Conservation (phyloP, 208 protist genomes). For the Acanthamoeba sp. region DNA sequence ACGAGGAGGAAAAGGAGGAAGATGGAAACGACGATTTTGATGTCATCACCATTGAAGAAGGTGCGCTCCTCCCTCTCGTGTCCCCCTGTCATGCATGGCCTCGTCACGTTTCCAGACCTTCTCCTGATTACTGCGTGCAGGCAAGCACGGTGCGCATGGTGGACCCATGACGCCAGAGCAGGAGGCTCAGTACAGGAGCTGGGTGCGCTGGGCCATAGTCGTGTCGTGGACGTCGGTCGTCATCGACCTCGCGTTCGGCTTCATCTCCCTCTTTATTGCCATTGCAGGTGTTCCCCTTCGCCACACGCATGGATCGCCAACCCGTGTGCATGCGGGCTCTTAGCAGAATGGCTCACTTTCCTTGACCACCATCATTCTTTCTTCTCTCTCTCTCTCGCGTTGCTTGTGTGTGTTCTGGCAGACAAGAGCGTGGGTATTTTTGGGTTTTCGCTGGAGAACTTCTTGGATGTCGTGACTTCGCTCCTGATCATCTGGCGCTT, state of each 20-base stretch:
- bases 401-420: not conserved
- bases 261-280: slow-evolving; percentile 4
- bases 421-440: slow-evolving; percentile 36
- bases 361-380: too few relatives aligned
- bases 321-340: too few relatives aligned
- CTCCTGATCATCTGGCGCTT: slow-evolving; percentile 66
- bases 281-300: not conserved
- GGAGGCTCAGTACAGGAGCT: not conserved
- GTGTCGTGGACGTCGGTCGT: slow-evolving; percentile 3
- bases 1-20: not conserved
- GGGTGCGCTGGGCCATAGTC: slow-evolving; percentile 2
- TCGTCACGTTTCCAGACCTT: not conserved
- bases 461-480: slow-evolving; percentile 33
- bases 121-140: not conserved
- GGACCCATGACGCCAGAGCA: not conserved
- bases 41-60: not conserved
- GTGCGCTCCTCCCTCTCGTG: not conserved
- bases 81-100: not conserved
- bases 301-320: too few relatives aligned
- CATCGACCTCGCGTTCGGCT: slow-evolving; percentile 7
- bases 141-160: not conserved
- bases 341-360: too few relatives aligned
- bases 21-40: not conserved
- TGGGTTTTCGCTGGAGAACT: slow-evolving; percentile 21
- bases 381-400: not conserved